These are phyloP conservation scores for Cercospora beticola DNA, from an alignment of 2,329 filamentous ascomycete species.

Conservation along the genomic window DNA sequence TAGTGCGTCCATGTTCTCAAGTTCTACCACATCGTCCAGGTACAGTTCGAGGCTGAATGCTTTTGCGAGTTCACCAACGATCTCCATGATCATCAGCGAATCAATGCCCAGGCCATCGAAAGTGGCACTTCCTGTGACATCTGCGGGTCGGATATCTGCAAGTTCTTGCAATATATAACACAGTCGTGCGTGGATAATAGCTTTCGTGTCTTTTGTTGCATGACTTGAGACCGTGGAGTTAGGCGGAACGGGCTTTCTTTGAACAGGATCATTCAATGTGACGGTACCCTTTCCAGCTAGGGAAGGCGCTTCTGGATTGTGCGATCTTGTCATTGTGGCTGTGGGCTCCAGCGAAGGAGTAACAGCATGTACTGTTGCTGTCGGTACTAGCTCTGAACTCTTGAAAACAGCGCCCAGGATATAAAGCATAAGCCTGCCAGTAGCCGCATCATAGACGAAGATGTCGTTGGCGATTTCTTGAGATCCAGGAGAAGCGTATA, in stretches of 20 bases:
- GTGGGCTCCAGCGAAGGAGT: background rate
- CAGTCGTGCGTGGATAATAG: background rate
- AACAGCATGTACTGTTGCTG: background rate
- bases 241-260: background rate
- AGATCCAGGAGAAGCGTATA: slow-evolving; percentile 2
- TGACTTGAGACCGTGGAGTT: background rate
- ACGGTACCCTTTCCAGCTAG: background rate
- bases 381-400: background rate
- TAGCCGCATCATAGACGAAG: slow-evolving; percentile 10
- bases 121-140: slow-evolving; percentile 1
- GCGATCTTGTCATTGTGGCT: background rate
- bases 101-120: slow-evolving; percentile 30
- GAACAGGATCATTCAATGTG: background rate
- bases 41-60: slow-evolving; percentile 16
- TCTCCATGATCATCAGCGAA: slow-evolving; percentile 31
- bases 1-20: slow-evolving; percentile 1
- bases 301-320: background rate
- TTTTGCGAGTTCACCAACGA: slow-evolving; percentile 23
- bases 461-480: slow-evolving; percentile 1
- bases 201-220: background rate
- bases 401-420: slow-evolving; percentile 8
- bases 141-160: background rate
- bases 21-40: slow-evolving; percentile 11
- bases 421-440: background rate
- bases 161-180: slow-evolving; percentile 1